Base-by-base conservation (phyloP, 192 early-diverging fungal genomes). In the Backusella mclennaniae region DNA sequence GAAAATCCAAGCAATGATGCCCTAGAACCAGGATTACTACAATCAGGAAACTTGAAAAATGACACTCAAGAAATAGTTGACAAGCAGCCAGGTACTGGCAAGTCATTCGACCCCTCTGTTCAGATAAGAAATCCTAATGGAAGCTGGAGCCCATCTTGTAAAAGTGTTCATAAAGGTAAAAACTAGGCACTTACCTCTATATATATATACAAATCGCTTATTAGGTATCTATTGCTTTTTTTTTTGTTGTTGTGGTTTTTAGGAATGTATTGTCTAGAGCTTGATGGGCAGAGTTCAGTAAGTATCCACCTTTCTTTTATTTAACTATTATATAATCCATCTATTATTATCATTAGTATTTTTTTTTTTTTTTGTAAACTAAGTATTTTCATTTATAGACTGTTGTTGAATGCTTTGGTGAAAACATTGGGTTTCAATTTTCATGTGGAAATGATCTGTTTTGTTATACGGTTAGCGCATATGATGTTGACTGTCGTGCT, bases 341-440 rank as follows among this genome's bases (percentile, higher is more conserved):
- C 11, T 39, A 39, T 12, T 39, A 11, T 39, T 6, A 39, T 39
- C 9, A 39, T 12, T 33, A 33, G 33, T 33, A 33, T 33, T 33
- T 33, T 33, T 33, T 26, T 26, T 26, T 33, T 33, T 7, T 59
- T 26, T 23, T 59, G 21, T 9, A 59, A 59, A 26, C 53, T 59
- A 59, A 59, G 23, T 21, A 59, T 26, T 23, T 59, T 35, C 1
- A 11, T 31, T 67, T 23, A 67, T 67, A 67, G 66, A 29, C 29
- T 33, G 35, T 67, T 35, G 67, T 68, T 17, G 67, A 68, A 21
- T 68, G 67, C 19, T 68, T 36, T 35, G 67, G 67, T 19, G 67
- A 68, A 36, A 68, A 68, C 17, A 68, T 68, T n/a, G 67, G 67
- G 15, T 68, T 68, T 21, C 67, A 68, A 36, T 68, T 35, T 36